These are phyloP conservation scores for Spathaspora sp. DNA, from an alignment of 805 yeast species.

Conservation along the genomic window DNA sequence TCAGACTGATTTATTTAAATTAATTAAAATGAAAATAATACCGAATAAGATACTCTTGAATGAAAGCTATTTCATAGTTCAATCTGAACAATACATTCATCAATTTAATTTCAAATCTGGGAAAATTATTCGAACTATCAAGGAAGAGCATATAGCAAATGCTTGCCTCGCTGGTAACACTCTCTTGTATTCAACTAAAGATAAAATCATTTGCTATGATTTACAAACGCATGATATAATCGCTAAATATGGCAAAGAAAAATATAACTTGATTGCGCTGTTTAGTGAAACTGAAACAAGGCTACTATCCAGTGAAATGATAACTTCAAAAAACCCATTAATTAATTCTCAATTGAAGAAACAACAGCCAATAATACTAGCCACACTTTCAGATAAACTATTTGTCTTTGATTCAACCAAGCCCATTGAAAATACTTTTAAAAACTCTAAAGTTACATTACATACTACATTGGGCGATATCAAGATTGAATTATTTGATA, in stretches of 20 bases:
- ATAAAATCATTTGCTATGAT: neutral
- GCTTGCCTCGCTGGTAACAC: neutral
- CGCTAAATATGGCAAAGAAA: neutral
- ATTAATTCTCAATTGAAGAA: neutral
- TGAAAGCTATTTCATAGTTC: constrained; percentile 21
- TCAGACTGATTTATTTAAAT: constrained; percentile 33
- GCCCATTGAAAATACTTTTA: neutral
- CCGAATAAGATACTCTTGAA: constrained; percentile 19
- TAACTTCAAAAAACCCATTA: neutral
- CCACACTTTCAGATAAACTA: neutral
- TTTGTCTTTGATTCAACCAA: neutral
- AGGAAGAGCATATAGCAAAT: neutral
- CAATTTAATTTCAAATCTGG: constrained; percentile 32
- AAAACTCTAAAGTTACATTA: constrained; percentile 8
- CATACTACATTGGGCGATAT: constrained; percentile 42
- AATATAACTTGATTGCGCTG: neutral
- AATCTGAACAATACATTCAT: constrained; percentile 27
- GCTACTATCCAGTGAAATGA: neutral
- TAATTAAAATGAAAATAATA: constrained; percentile 25
- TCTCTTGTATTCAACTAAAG: neutral
- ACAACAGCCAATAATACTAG: neutral
- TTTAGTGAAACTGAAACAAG: neutral
- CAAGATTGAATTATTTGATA: constrained; percentile 37
- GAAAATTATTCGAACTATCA: constrained; percentile 13
- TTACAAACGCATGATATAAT: neutral